Evolutionary conservation across 2,329 filamentous ascomycete species (phyloP).

Genomic region (Aspergillus pseudoglaucus): DNA sequence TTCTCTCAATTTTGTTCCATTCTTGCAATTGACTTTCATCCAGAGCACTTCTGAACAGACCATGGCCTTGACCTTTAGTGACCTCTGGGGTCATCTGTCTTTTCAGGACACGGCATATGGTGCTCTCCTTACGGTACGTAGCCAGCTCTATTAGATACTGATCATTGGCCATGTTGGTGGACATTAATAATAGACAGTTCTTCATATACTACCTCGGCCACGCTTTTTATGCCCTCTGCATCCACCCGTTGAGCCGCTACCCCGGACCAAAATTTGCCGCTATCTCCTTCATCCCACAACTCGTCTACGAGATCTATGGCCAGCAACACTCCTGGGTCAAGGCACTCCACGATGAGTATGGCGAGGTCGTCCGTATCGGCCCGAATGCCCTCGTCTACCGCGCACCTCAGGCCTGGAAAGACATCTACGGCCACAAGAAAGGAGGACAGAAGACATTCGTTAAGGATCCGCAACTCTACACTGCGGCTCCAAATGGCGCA

Average conservation of each 20-base stretch:
- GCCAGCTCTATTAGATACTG: no score
- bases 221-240: constrained; percentile 26
- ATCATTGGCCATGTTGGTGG: no score
- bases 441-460: constrained; percentile 15
- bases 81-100: not conserved
- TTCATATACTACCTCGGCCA: not conserved
- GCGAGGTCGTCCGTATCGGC: constrained; percentile 32
- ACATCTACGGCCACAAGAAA: constrained; percentile 29
- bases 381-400: constrained; percentile 36
- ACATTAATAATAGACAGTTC: not conserved
- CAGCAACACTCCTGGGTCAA: constrained; percentile 16
- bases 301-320: constrained; percentile 22
- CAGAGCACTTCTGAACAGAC: not conserved
- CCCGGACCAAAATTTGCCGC: constrained; percentile 33
- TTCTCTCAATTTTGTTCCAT: no score
- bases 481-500: constrained; percentile 13
- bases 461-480: constrained; percentile 19
- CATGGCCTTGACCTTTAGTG: not conserved
- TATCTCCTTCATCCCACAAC: constrained; percentile 30
- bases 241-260: constrained; percentile 35
- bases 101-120: not conserved
- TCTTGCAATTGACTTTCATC: no score
- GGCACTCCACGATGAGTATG: constrained; percentile 19
- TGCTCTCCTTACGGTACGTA: not conserved
- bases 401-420: constrained; percentile 23